Evolutionary conservation across 1,284 basidiomycete genomes (phyloP).

Genomic region (Cystobasidium slooffiae): DNA sequence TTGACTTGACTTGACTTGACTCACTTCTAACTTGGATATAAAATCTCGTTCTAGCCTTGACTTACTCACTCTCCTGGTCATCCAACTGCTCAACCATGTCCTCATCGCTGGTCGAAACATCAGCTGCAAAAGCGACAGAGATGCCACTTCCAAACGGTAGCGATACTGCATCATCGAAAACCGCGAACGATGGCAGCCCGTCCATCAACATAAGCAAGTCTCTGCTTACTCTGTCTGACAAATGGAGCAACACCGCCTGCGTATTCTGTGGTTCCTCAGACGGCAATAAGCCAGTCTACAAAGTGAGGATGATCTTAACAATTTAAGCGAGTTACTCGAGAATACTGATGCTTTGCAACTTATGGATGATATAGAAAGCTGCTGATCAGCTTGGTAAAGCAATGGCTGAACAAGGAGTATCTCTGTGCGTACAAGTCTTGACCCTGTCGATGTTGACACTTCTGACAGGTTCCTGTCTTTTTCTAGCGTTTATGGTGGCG

Average conservation of each 20-base stretch:
- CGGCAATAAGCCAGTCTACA: slow-evolving; percentile 38
- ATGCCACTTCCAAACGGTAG: not conserved
- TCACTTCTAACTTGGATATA: no score
- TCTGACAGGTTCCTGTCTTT: not conserved
- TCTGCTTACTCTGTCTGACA: slow-evolving; percentile 13
- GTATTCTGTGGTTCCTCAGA: slow-evolving; percentile 41
- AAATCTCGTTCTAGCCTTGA: no score
- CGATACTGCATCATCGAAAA: not conserved
- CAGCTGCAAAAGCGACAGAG: not conserved
- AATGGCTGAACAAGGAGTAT: slow-evolving; percentile 23
- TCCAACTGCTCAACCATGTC: no score
- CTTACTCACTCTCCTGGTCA: no score
- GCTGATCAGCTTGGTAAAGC: slow-evolving; percentile 40
- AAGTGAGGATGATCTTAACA: slow-evolving; percentile 2
- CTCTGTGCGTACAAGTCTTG: slow-evolving; percentile 18
- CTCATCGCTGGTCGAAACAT: slow-evolving; percentile 1
- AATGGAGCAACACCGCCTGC: slow-evolving; percentile 34
- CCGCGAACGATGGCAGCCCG: not conserved
- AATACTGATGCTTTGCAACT: not conserved
- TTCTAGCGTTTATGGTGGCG: slow-evolving; percentile 39
- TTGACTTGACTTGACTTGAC: no score
- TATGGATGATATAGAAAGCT: slow-evolving; percentile 8
- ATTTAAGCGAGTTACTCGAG: not conserved
- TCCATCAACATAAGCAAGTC: slow-evolving; percentile 21
- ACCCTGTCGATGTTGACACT: no score